Evolutionary conservation across 2,329 filamentous ascomycete genomes (phyloP), one percentile per base, ranked within the genome.

Genomic region (Fusarium illudens): DNA sequence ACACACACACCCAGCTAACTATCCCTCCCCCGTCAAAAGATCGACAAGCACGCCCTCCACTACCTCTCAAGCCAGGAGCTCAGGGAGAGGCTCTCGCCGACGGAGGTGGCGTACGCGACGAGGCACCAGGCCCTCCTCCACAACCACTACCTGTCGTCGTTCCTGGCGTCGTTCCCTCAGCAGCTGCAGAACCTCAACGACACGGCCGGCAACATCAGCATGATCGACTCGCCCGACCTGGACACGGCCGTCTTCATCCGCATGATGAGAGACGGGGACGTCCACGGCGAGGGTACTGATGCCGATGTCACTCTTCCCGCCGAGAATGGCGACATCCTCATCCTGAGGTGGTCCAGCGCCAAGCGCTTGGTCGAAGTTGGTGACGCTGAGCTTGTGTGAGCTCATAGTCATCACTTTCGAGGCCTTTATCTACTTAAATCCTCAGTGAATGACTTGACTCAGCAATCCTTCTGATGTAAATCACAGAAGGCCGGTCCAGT

Each of bases 201-300:
- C 81, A 92, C 92, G 13, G 90, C 92, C 0, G 95, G 94, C 29
- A 94, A 94, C 10, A 90, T 95, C 59, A 94, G 88, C 80, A 99
- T 99, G 96, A 88, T 98, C 29, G 94, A 97, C 75, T 84, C 87
- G 3, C 96, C 96, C 0, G 96, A 98, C 76, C 81, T 89, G 49
- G 92, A 96, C 64, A 85, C 87, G 2, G 93, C 93, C 8, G 94
- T 98, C 3, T 97, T 99, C 78, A 89, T 94, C 37, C 84, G 95
- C 64, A 84, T 92, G 50, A 79, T 94, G 55, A 84, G 83, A 56
- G 88, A 91, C 73, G 81, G 83, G 3, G 81, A 86, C 6, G 85
- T 89, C 12, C 81, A 83, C 60, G 86, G 89, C 7, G 84, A 84
- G 65, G 90, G 90, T 12, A 89, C 89, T 9, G 89, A 92, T 68